Evolutionary conservation across 2,329 filamentous ascomycete genomes (phyloP), one percentile per base, ranked within the genome.

Genomic region (Aspergillus japonicus): DNA sequence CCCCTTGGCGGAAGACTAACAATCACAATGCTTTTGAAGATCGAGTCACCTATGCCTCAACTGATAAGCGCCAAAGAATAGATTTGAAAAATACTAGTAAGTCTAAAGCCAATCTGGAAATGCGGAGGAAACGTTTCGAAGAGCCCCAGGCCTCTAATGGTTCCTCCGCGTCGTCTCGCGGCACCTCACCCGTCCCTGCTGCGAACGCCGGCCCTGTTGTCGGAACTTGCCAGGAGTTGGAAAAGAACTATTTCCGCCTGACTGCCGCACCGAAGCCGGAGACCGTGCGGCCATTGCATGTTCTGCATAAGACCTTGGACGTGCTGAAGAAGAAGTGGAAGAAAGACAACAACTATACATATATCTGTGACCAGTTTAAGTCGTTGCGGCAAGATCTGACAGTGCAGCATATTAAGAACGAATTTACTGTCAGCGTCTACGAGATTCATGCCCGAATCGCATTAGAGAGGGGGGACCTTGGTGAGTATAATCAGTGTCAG

Each of bases 401-500:
- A 44, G 95, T 99, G 57, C 95, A 99, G 78, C 94, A 91, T 72
- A 92, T 99, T 80, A 93, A 92, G 80, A 96, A 92, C 77, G 91
- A 96, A 56, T 98, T 99, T 75, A 98, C 95, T 26, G 93, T 98
- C 65, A 89, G 86, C 64, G 95, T 97, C 51, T 99, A 99, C 78
- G 95, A 99, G 80, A 96, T 94, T 63, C 95, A 99, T 80, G 95
- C 94, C 65, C 89, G 95, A 62, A 98, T 99, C 79, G 95, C 95
- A 68, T 83, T 99, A 78, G 94, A 99, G 80, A 97, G 96, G 85
- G 92, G 91, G 80, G 95, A 99, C 83, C 87, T 98, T 82, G 94
- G 95, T 99, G 95, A 99, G 95, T 99, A 99, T 95, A 99, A 99
- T 83, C 95, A 99, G 85, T 99, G 95, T 80, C 95, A 99, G 83